A percentile compares a stretch with the other conserved stretches of the same genome.
Evolutionary conservation across 371 early-diverging fungal species (phyloP).

Genomic region (Rhizomucor pusillus): DNA sequence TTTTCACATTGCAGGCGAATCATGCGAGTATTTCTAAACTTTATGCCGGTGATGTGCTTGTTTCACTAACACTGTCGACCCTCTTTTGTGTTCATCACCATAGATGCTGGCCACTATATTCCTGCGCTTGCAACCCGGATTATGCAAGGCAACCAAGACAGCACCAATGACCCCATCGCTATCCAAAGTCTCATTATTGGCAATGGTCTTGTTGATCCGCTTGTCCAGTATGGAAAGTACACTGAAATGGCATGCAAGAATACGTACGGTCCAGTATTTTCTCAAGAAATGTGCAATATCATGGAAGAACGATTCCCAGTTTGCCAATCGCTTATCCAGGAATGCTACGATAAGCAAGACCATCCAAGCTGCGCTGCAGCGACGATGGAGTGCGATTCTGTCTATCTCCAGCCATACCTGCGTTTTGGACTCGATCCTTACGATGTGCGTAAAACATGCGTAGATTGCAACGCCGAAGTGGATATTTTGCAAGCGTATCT

Average conservation of each 20-base stretch:
- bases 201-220: conserved; percentile 90
- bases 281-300: conserved; percentile 58
- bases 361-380: conserved; percentile 80
- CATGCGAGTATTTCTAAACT: conserved; percentile 34
- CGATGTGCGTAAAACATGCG: conserved; percentile 50
- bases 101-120: conserved; percentile 71
- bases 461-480: conserved; percentile 75
- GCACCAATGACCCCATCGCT: conserved; percentile 51
- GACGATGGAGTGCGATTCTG: conserved; percentile 78
- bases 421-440: conserved; percentile 70
- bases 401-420: conserved; percentile 58
- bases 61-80: conserved; percentile 2
- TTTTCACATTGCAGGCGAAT: conserved; percentile 69
- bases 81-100: too few species aligned
- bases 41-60: background rate
- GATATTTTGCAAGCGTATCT: conserved; percentile 71
- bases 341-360: conserved; percentile 78
- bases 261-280: conserved; percentile 75
- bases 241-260: conserved; percentile 83
- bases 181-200: conserved; percentile 80
- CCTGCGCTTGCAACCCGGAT: conserved; percentile 59
- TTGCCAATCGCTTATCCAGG: conserved; percentile 72
- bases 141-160: conserved; percentile 6
- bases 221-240: conserved; percentile 86
- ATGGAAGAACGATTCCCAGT: conserved; percentile 70